A percentile compares a stretch with the other conserved stretches of the same genome.
Evolutionary conservation across 805 yeast species (phyloP).

Genomic region (Candida nonsorbophila): DNA sequence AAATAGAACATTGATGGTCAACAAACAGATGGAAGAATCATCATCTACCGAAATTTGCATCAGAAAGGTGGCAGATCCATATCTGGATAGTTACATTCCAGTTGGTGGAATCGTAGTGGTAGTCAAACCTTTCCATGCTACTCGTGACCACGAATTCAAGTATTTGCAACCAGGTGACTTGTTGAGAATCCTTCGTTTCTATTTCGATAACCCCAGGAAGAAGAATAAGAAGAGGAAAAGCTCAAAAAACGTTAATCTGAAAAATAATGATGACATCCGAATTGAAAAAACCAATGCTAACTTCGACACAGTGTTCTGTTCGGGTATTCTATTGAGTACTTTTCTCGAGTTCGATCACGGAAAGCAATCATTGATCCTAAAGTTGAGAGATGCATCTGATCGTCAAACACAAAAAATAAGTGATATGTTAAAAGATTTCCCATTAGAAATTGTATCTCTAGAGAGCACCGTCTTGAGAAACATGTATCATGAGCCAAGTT

Average conservation of each 20-base stretch:
- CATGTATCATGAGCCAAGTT: background rate
- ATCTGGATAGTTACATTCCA: slow-evolving; percentile 15
- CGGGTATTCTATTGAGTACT: slow-evolving; percentile 25
- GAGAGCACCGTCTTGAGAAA: slow-evolving; percentile 22
- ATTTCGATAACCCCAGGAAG: slow-evolving; percentile 10
- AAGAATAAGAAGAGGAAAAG: slow-evolving; percentile 1
- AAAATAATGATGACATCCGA: no score
- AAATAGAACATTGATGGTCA: slow-evolving; percentile 22
- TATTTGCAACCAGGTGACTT: slow-evolving; percentile 26
- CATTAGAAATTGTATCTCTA: slow-evolving; percentile 21
- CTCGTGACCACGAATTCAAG: slow-evolving; percentile 13
- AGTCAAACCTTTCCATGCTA: slow-evolving; percentile 19
- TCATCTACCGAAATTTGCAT: slow-evolving; percentile 10
- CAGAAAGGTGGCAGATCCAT: slow-evolving; percentile 23
- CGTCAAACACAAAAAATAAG: slow-evolving; percentile 5
- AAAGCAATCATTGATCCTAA: slow-evolving; percentile 10
- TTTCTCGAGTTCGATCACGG: slow-evolving; percentile 14
- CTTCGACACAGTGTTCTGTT: slow-evolving; percentile 18
- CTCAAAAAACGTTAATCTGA: slow-evolving; percentile 3
- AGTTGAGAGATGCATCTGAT: slow-evolving; percentile 10
- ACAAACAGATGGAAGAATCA: slow-evolving; percentile 14
- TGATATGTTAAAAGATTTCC: slow-evolving; percentile 23
- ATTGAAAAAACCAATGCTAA: slow-evolving; percentile 1
- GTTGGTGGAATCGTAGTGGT: slow-evolving; percentile 31
- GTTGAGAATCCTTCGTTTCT: slow-evolving; percentile 21